Base-by-base conservation (phyloP, 2,329 filamentous ascomycete genomes). In the Stachybotrys chlorohalonatus region DNA sequence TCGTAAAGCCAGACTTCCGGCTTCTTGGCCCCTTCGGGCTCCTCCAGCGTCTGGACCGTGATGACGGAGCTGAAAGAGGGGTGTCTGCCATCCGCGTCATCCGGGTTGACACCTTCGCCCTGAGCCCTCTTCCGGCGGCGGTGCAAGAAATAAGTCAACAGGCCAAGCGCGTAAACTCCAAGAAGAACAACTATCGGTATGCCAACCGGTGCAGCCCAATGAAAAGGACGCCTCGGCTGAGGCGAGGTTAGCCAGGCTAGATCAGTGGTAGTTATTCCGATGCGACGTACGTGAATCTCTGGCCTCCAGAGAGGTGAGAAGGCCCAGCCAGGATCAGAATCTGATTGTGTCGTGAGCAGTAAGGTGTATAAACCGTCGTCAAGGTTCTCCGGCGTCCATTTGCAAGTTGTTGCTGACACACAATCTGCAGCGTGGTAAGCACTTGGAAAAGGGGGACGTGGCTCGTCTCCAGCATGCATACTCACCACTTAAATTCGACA, bases 291-390 rank as follows among this genome's bases (percentile, higher is more conserved):
- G 45, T 56, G 53, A 52, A 62, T 58, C 52, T 61, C 63, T 13
- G 63, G 56, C n/a, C 54, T 64, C 67, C 67, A 70, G 1, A 65
- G 63, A 8, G 66, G 67, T 13, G 68, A 70, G 7, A 64, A 56
- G 2, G 65, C 64, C 64, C 66, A 70, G 42, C 60, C 64, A 30
- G 59, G 42, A 9, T 63, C 61, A 8, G 46, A 24, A 9, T 47
- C 13, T 55, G 51, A 24, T 58, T 58, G 36, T 3, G 56, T 61
- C 1, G 60, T 63, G 17, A 69, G 62, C 63, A 65, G 66, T 2
- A 69, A 51, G 3, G 67, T 57, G 47, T 68, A 70, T 16, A 70
- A 49, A 11, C 62, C 55, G 45, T 66, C 58, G 0, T 58, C 53
- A 31, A 70, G 55, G 2, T 59, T 56, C 16, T 63, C 53, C 13